Base-by-base conservation (phyloP, 164 flowering plant species). In the Aristolochia contorta region DNA sequence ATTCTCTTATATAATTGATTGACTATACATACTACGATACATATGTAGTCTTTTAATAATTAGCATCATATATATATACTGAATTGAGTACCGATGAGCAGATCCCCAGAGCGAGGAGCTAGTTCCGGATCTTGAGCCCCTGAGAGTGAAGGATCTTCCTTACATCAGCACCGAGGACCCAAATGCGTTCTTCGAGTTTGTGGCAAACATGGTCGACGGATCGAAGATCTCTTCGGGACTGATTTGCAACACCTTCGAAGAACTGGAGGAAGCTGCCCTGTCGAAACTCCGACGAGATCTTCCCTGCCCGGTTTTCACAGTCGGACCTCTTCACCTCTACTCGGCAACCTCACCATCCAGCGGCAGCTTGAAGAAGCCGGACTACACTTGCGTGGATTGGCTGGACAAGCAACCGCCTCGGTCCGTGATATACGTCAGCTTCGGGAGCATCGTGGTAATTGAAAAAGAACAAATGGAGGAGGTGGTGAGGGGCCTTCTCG, bases 371-470 rank as follows among this genome's bases (percentile, higher is more conserved):
- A 6, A 61, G 84, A 76, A 73, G 51, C 83, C 85, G 72, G 95
- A 90, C 25, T 45, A 12, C 23, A 80, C 73, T 20, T 85, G 90
- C 74, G 21, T 85, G 9, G 74, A 62, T 6, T 86, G 97, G 94
- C 71, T 87, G 14, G 81, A 81, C 60, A 47, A 57, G 16, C 88
- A 86, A 25, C 57, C 67, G 2, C 63, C 68, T 0, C 27, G 67
- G 16, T 81, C 89, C 0, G 92, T 85, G 0, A 19, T 87, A 21
- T 87, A 87, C 65, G 70, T 85, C 1, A 85, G 90, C 2, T 87
- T 87, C 63, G 95, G 95, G n/a, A 87, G 92, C 65, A 81, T 81
- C 5, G 73, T 69, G 2, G 23, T 49, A 23, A 33, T 77, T 0
- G 56, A 21, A 6, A 57, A 59, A 24, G 14, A 41, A 0, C 62